A percentile compares a stretch with the other conserved stretches of the same genome.
These are phyloP conservation scores for Peronospora belbahrii DNA, from an alignment of 352 stramenopile genomes.

Conservation along the genomic window DNA sequence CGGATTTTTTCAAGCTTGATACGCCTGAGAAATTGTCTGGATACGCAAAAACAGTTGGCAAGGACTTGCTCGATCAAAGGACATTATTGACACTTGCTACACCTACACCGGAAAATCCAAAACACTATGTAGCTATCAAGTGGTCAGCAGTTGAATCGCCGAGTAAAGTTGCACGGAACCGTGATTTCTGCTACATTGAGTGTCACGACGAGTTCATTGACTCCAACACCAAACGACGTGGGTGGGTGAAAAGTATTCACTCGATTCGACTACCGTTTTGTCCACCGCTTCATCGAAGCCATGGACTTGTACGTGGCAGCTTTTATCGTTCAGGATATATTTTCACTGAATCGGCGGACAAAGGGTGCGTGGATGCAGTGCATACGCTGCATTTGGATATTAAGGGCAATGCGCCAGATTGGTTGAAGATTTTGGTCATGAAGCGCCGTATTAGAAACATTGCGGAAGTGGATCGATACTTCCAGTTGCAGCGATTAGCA, in stretches of 20 bases:
- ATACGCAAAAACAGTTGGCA: conserved; percentile 64
- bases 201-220: conserved; percentile 83
- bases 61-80: conserved; percentile 74
- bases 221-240: conserved; percentile 50
- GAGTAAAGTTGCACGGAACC: conserved; percentile 62
- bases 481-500: conserved; percentile 48
- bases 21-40: conserved; percentile 59
- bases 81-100: conserved; percentile 58
- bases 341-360: conserved; percentile 55
- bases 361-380: conserved; percentile 55
- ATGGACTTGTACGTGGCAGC: conserved; percentile 58
- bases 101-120: conserved; percentile 63
- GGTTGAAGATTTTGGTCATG: conserved; percentile 71
- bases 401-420: conserved; percentile 68
- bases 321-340: conserved; percentile 76
- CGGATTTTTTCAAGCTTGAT: conserved; percentile 75
- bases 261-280: conserved; percentile 73
- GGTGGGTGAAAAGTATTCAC: conserved; percentile 73
- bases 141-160: conserved; percentile 76
- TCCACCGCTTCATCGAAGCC: conserved; percentile 41
- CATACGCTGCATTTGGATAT: conserved; percentile 75
- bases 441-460: conserved; percentile 75
- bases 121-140: conserved; percentile 79
- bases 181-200: conserved; percentile 81
- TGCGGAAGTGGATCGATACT: conserved; percentile 56